phyloP scores from a whole-genome alignment of 257 asterid species.

The Asclepias syriaca region DNA sequence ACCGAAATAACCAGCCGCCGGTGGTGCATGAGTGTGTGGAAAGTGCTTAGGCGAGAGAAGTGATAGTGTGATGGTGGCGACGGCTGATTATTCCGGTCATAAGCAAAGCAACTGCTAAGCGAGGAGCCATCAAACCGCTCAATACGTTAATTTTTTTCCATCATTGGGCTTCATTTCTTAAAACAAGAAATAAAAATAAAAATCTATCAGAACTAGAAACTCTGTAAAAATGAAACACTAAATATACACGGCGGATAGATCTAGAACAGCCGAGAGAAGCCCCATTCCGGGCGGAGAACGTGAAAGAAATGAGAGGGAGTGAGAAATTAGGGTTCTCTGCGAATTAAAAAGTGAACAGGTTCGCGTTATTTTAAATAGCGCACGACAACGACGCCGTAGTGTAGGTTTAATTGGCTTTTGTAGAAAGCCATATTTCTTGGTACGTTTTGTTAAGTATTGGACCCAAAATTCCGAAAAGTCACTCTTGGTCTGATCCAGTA shows the following conservation, averaged over 20 bases:
- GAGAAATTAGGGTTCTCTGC: slow-evolving; percentile 1
- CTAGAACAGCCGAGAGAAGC: neutral
- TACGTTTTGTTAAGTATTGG: neutral
- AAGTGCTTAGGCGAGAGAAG: neutral
- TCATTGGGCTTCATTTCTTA: slow-evolving; percentile 20
- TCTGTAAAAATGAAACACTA: neutral
- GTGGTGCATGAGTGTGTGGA: neutral
- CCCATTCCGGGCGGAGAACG: neutral
- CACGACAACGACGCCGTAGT: neutral
- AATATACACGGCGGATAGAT: neutral
- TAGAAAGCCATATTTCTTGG: neutral
- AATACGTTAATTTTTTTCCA: slow-evolving; percentile 22
- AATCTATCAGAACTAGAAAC: neutral
- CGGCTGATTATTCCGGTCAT: slow-evolving; percentile 32
- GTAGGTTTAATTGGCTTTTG: neutral
- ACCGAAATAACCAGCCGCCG: slow-evolving; percentile 34
- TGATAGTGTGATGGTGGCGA: slow-evolving; percentile 12
- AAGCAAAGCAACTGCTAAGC: slow-evolving; percentile 41
- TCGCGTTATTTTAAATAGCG: neutral
- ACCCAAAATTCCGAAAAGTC: neutral
- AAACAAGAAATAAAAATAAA: neutral
- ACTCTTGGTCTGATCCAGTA: neutral
- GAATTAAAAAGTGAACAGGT: neutral
- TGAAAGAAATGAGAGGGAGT: neutral
- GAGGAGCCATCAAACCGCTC: slow-evolving; percentile 38